Evolutionary conservation across 345 rosid genomes (phyloP).

Genomic region (Xanthoceras sorbifolium): DNA sequence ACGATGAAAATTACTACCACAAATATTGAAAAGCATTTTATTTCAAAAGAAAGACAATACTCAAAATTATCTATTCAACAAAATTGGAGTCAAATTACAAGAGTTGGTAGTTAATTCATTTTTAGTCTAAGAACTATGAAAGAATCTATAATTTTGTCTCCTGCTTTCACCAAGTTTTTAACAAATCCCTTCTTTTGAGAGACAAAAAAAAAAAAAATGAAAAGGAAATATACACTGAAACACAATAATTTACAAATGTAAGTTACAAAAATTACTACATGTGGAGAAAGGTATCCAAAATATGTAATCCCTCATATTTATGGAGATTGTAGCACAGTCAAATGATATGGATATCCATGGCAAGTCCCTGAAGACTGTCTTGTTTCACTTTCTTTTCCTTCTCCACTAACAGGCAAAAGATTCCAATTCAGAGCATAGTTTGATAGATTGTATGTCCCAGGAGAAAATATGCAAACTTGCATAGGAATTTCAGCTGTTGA

Average conservation of each 20-base stretch:
- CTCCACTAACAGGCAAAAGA: constrained; percentile 24
- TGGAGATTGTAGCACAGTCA: constrained; percentile 66
- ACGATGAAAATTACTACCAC: not conserved
- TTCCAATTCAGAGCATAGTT: constrained; percentile 77
- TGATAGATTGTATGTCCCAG: constrained; percentile 78
- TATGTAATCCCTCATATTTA: constrained; percentile 20
- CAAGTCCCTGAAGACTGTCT: constrained; percentile 56
- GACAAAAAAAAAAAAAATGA: constrained; percentile 6
- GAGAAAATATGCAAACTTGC: constrained; percentile 70
- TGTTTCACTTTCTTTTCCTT: constrained; percentile 32
- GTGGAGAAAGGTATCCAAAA: constrained; percentile 1
- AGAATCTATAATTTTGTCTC: constrained; percentile 12
- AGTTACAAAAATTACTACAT: constrained; percentile 29
- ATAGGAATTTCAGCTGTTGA: constrained; percentile 62
- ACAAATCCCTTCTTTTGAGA: constrained; percentile 21
- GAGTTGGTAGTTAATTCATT: not conserved
- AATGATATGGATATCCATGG: constrained; percentile 68
- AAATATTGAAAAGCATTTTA: not conserved
- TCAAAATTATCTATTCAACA: not conserved
- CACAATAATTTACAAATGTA: constrained; percentile 30
- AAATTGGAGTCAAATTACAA: not conserved
- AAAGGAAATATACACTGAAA: constrained; percentile 19
- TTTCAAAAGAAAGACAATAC: not conserved
- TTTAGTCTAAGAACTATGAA: constrained; percentile 19
- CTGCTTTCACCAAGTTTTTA: constrained; percentile 18